A percentile compares a stretch with the other conserved stretches of the same genome.
These are phyloP conservation scores for Cryptococcus sp. DNA, from an alignment of 1,284 basidiomycete species.

Conservation along the genomic window DNA sequence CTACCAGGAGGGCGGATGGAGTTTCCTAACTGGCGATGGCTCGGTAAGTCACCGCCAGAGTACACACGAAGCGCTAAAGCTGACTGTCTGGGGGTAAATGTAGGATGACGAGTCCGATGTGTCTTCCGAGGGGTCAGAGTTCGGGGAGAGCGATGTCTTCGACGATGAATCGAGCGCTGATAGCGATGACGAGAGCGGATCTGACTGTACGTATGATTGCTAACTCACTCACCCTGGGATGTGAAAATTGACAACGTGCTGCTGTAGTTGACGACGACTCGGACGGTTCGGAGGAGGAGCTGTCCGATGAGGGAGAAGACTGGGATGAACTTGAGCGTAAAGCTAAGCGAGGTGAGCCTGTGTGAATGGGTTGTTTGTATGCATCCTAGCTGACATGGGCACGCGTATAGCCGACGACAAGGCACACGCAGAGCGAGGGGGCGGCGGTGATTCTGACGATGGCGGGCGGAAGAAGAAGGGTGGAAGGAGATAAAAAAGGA, in stretches of 20 bases:
- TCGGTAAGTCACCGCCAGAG: slow-evolving; percentile 56
- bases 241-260: slow-evolving; percentile 26
- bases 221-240: slow-evolving; percentile 55
- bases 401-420: slow-evolving; percentile 34
- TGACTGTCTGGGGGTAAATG: slow-evolving; percentile 6
- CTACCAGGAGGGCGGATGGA: slow-evolving; percentile 95
- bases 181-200: slow-evolving; percentile 55
- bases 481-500: slow-evolving; percentile 7
- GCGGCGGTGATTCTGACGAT: slow-evolving; percentile 37
- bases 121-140: slow-evolving; percentile 74
- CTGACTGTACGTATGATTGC: slow-evolving; percentile 49
- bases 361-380: not conserved
- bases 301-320: slow-evolving; percentile 65
- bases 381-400: not conserved
- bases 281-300: slow-evolving; percentile 38
- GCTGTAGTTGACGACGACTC: slow-evolving; percentile 66
- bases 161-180: slow-evolving; percentile 25
- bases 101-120: slow-evolving; percentile 63
- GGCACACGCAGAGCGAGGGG: slow-evolving; percentile 17
- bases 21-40: slow-evolving; percentile 72
- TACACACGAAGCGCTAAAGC: too few relatives aligned
- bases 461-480: slow-evolving; percentile 36
- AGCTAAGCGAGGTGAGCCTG: slow-evolving; percentile 69
- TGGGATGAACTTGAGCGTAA: slow-evolving; percentile 94
- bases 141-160: slow-evolving; percentile 53